phyloP scores from a whole-genome alignment of 2,329 filamentous ascomycete species.

The Aspergillus vadensis region DNA sequence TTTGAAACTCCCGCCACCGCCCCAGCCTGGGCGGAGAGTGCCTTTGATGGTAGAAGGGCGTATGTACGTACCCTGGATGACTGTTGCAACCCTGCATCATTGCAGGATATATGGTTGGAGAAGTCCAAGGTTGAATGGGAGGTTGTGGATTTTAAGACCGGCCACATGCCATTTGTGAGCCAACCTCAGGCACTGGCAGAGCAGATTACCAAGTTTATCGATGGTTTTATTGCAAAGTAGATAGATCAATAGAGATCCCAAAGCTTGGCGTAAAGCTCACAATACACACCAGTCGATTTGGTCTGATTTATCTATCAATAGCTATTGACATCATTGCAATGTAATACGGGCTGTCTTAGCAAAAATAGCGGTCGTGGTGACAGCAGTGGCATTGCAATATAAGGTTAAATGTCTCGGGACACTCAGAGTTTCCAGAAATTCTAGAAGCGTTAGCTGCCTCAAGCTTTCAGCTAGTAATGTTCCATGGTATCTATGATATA shows the following conservation, averaged over 20 bases:
- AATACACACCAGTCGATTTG: not conserved
- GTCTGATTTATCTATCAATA: not conserved
- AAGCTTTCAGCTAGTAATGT: too few relatives aligned
- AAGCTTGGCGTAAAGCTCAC: not conserved
- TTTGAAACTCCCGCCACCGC: conserved; percentile 10
- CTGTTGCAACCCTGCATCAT: conserved; percentile 6
- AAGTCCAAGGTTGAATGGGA: conserved; percentile 13
- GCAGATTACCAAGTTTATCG: conserved; percentile 6
- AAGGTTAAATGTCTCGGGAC: too few relatives aligned
- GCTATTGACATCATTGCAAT: not conserved
- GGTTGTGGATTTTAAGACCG: conserved; percentile 12
- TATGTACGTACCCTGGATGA: conserved; percentile 11
- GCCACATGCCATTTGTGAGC: conserved; percentile 12
- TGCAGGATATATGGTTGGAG: conserved; percentile 12
- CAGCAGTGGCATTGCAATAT: too few relatives aligned
- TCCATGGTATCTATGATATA: too few relatives aligned
- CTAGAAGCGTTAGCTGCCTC: too few relatives aligned
- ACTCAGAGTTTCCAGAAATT: too few relatives aligned
- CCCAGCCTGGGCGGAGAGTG: conserved; percentile 12
- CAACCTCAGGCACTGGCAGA: conserved; percentile 8
- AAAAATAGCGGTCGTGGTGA: too few relatives aligned
- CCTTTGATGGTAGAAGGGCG: conserved; percentile 10
- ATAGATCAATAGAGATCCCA: not conserved
- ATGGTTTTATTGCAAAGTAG: conserved; percentile 4
- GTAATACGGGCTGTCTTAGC: too few relatives aligned